phyloP scores from a whole-genome alignment of 176 grass and related monocot species.

The Miscanthus lutarioriparius region DNA sequence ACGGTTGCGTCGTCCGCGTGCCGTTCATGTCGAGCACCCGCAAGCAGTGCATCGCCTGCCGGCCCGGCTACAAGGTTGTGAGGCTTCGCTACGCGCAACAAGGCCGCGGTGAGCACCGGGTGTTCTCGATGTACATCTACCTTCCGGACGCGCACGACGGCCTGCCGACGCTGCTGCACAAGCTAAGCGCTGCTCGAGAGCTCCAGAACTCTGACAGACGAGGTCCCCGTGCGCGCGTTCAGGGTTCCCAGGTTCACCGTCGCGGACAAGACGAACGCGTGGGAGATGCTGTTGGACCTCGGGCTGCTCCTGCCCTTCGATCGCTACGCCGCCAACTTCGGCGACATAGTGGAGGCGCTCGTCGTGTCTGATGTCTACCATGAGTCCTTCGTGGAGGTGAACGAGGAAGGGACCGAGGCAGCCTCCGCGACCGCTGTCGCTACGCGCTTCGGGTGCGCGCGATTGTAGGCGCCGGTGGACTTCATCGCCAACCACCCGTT shows the following conservation, averaged over 20 bases:
- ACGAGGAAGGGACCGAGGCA: conserved; percentile 66
- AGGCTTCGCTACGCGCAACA: conserved; percentile 38
- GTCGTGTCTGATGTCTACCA: conserved; percentile 37
- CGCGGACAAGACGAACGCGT: conserved; percentile 34
- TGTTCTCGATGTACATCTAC: conserved; percentile 69
- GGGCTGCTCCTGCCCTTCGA: conserved; percentile 50
- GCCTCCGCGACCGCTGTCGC: conserved; percentile 37
- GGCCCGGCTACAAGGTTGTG: conserved; percentile 55
- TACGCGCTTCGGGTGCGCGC: background rate
- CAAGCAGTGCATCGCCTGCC: conserved; percentile 49
- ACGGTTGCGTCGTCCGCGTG: conserved; percentile 30
- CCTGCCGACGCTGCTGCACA: conserved; percentile 36
- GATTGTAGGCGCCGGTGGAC: background rate
- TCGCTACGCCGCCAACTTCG: conserved; percentile 27
- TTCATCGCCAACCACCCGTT: conserved; percentile 54
- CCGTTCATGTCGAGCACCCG: conserved; percentile 51
- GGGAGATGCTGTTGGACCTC: conserved; percentile 30
- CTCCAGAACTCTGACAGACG: background rate
- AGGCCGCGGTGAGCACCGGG: background rate
- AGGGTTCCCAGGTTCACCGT: conserved; percentile 64
- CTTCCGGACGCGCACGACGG: conserved; percentile 49
- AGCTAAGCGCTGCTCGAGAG: conserved; percentile 40
- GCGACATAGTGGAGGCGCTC: conserved; percentile 45
- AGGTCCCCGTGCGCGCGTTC: conserved; percentile 43
- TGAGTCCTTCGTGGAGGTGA: conserved; percentile 58